phyloP scores from a whole-genome alignment of 441 rosid genomes.

The Dalechampia spathulata region DNA sequence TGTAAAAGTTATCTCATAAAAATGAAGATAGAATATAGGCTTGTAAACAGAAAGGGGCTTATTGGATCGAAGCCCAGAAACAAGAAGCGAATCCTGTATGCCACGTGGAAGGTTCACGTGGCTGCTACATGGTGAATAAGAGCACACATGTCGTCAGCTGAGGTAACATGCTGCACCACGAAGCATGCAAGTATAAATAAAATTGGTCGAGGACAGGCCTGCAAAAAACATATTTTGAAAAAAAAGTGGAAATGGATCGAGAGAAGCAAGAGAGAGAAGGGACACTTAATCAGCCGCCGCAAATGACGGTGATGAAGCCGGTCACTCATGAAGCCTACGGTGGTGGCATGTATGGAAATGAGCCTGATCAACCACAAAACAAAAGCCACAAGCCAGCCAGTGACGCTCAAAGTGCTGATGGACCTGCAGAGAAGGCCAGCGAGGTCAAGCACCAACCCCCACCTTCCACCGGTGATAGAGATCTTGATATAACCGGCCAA shows the following conservation, averaged over 20 bases:
- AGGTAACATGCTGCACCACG: too few relatives aligned
- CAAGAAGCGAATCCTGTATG: too few relatives aligned
- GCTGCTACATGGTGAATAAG: too few relatives aligned
- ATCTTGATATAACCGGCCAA: constrained; percentile 51
- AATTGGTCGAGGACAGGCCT: too few relatives aligned
- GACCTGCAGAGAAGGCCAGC: constrained; percentile 25
- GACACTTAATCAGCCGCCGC: constrained; percentile 26
- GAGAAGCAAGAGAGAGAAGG: constrained; percentile 19
- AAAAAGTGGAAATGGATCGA: constrained; percentile 21
- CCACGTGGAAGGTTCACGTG: too few relatives aligned
- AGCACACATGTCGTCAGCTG: too few relatives aligned
- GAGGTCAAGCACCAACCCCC: constrained; percentile 44
- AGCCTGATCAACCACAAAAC: constrained; percentile 20
- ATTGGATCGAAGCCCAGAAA: too few relatives aligned
- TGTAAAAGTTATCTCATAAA: too few relatives aligned
- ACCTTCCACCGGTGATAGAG: constrained; percentile 54
- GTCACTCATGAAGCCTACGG: constrained; percentile 51
- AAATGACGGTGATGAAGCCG: constrained; percentile 41
- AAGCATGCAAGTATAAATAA: too few relatives aligned
- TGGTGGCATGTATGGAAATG: constrained; percentile 50
- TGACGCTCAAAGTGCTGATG: constrained; percentile 58
- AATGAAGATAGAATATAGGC: too few relatives aligned
- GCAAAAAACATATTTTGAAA: neutral
- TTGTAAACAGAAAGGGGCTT: too few relatives aligned
- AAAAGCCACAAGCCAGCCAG: constrained; percentile 36